phyloP scores from a whole-genome alignment of 768 basidiomycete genomes.

The Kondoa subrosea region DNA sequence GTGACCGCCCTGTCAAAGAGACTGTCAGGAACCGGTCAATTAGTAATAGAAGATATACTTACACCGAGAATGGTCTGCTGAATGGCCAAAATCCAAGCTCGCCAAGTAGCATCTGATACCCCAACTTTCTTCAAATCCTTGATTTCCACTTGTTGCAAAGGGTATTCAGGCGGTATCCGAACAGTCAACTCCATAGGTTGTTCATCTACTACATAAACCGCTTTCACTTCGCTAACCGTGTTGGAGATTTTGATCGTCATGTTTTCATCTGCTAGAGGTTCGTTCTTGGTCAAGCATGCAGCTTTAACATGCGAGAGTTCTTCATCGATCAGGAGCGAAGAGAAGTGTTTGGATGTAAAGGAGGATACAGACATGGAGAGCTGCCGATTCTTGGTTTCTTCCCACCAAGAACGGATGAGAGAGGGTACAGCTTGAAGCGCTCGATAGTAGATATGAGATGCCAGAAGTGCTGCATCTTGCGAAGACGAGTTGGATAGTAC shows the following conservation, averaged over 20 bases:
- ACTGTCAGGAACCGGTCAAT: neutral
- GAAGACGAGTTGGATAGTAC: neutral
- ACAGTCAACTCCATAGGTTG: constrained; percentile 77
- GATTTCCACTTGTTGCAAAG: constrained; percentile 72
- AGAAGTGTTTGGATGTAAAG: constrained; percentile 71
- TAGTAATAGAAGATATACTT: neutral
- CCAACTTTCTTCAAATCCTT: constrained; percentile 67
- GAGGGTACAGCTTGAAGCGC: constrained; percentile 68
- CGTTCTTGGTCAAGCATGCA: constrained; percentile 35
- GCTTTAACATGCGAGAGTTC: constrained; percentile 48
- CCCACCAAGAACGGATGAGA: constrained; percentile 66
- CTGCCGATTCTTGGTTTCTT: constrained; percentile 75
- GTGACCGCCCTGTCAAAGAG: constrained; percentile 52
- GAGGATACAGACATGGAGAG: constrained; percentile 55
- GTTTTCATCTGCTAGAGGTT: constrained; percentile 46
- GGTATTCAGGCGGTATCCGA: constrained; percentile 77
- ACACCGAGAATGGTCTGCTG: constrained; percentile 77
- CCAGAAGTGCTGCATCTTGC: constrained; percentile 32
- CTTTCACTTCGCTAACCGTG: constrained; percentile 62
- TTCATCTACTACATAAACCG: constrained; percentile 75
- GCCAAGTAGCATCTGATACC: constrained; percentile 75
- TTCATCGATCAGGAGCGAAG: constrained; percentile 65
- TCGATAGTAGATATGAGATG: constrained; percentile 78
- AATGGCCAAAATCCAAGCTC: constrained; percentile 80
- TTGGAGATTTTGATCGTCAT: constrained; percentile 59